These are phyloP conservation scores for Hypoxylon perforatum DNA, from an alignment of 495 filamentous ascomycete genomes.

Conservation along the genomic window DNA sequence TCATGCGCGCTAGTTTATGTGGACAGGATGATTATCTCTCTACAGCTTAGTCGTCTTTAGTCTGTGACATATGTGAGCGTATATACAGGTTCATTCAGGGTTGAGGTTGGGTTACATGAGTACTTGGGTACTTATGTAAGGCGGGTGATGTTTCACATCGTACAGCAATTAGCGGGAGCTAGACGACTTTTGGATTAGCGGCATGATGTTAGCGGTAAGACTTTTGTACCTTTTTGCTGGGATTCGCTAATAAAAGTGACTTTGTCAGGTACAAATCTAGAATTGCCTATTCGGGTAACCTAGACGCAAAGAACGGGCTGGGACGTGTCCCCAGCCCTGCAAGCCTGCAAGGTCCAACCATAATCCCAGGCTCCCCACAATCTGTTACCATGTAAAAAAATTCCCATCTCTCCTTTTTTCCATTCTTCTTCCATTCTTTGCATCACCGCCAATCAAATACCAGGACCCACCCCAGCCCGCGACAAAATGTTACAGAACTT, in stretches of 20 bases:
- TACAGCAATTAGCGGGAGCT: conserved; percentile 28
- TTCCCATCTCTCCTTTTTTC: conserved; percentile 28
- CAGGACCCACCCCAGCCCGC: conserved; percentile 29
- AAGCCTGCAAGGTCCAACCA: neutral
- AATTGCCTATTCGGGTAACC: neutral
- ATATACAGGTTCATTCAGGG: conserved; percentile 4
- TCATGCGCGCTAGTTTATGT: conserved; percentile 38
- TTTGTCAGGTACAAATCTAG: neutral
- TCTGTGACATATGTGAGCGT: neutral
- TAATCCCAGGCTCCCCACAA: conserved; percentile 23
- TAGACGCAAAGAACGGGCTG: neutral
- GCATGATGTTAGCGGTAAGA: conserved; percentile 3
- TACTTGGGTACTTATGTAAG: neutral
- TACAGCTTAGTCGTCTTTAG: conserved; percentile 7
- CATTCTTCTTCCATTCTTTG: conserved; percentile 35
- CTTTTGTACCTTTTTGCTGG: conserved; percentile 13
- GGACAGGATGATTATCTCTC: conserved; percentile 8
- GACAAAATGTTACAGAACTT: conserved; percentile 30
- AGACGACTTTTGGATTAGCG: conserved; percentile 1
- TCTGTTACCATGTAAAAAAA: conserved; percentile 5
- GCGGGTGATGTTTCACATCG: conserved; percentile 6
- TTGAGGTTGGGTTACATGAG: conserved; percentile 15
- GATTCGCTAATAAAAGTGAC: conserved; percentile 9
- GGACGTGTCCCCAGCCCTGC: neutral
- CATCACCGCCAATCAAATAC: conserved; percentile 40